Percentiles rank a stretch among this genome's conserved stretches.
Evolutionary conservation across 164 flowering plant genomes (phyloP).

Genomic region (Magnolia officinalis): DNA sequence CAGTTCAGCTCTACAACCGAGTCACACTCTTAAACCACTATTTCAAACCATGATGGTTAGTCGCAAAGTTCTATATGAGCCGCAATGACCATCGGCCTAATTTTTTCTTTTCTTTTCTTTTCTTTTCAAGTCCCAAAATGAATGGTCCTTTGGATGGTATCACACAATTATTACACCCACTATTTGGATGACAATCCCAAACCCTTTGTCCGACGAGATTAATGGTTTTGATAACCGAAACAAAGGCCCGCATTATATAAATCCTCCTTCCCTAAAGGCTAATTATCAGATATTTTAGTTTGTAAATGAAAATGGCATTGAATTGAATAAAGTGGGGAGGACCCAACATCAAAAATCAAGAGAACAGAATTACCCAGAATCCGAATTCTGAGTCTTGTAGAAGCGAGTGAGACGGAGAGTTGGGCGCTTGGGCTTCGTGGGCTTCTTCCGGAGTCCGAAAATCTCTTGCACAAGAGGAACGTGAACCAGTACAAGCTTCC

Average conservation of each 20-base stretch:
- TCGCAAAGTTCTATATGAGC: too few relatives aligned
- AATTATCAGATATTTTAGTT: background rate
- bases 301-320: background rate
- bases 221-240: background rate
- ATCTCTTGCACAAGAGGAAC: conserved; percentile 91
- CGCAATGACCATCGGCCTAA: too few relatives aligned
- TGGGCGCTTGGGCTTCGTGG: conserved; percentile 45
- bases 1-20: too few relatives aligned
- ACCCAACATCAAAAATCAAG: background rate
- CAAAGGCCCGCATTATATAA: background rate
- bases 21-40: too few relatives aligned
- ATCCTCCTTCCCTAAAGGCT: background rate
- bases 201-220: background rate
- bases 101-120: too few relatives aligned
- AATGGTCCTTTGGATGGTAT: too few relatives aligned
- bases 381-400: conserved; percentile 34
- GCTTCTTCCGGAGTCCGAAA: conserved; percentile 63
- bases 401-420: conserved; percentile 40
- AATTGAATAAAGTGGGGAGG: background rate
- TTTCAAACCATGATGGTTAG: too few relatives aligned
- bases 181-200: too few relatives aligned
- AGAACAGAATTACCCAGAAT: conserved; percentile 20
- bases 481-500: conserved; percentile 85
- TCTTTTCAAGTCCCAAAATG: too few relatives aligned
- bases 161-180: too few relatives aligned